phyloP scores from a whole-genome alignment of 2,329 filamentous ascomycete genomes.

The Coniochaeta sp. region DNA sequence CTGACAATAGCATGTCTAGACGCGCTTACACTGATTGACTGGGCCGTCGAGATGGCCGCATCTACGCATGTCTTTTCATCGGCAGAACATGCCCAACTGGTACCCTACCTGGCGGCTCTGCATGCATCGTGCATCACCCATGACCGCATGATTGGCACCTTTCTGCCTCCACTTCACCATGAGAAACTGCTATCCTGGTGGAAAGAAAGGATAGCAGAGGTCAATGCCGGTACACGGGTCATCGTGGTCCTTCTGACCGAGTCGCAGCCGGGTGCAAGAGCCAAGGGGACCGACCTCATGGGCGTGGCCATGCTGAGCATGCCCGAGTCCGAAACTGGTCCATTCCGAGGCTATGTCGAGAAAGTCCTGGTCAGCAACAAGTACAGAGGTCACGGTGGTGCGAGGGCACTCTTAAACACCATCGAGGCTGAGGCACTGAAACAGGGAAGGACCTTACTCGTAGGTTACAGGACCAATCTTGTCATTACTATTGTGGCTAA shows the following conservation, averaged over 20 bases:
- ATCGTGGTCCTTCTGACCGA: conserved; percentile 45
- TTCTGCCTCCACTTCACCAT: conserved; percentile 50
- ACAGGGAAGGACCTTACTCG: conserved; percentile 43
- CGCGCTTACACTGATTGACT: not conserved
- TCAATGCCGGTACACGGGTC: conserved; percentile 33
- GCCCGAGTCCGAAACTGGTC: conserved; percentile 46
- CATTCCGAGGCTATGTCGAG: conserved; percentile 47
- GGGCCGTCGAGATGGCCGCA: not conserved
- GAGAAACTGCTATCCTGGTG: conserved; percentile 50
- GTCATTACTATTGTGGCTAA: not conserved
- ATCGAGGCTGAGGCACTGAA: conserved; percentile 46
- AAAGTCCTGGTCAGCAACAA: conserved; percentile 48
- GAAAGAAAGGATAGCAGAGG: conserved; percentile 43
- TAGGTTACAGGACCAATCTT: conserved; percentile 23
- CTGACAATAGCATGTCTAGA: conserved; percentile 1
- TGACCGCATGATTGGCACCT: conserved; percentile 49
- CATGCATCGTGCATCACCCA: conserved; percentile 52
- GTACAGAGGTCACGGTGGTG: conserved; percentile 43
- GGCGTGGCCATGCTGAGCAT: conserved; percentile 49
- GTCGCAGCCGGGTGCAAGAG: conserved; percentile 20
- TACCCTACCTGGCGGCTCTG: conserved; percentile 48
- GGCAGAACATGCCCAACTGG: conserved; percentile 38
- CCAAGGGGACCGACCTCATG: conserved; percentile 37
- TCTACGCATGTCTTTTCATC: conserved; percentile 33
- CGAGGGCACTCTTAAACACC: conserved; percentile 40